Evolutionary conservation across 257 asterid genomes (phyloP), one percentile per base, ranked within the genome.

Genomic region (Solanum pinnatisectum): DNA sequence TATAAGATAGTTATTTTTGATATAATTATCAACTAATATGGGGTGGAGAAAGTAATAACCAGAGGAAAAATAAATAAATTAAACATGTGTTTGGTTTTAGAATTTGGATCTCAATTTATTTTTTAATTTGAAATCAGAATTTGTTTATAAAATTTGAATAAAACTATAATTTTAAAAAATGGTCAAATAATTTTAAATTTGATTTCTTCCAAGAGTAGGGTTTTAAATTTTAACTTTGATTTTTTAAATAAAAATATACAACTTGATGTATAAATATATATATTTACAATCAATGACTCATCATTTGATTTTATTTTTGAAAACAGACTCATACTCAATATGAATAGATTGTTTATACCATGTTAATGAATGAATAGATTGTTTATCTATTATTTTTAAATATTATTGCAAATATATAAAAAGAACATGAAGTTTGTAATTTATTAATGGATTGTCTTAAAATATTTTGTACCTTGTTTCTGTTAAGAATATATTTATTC

Each of bases 171-270:
- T 60, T 49, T 2, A 23, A 49, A 16, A 49, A 49, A 49, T 16
- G 3, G 60, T 49, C 9, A 15, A 16, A 16, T 5, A 49, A 16
- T 16, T 49, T 49, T 49, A 49, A 5, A 15, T 52, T 16, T 52
- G 60, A 60, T 22, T 60, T 60, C 6, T 60, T 22, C 14, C 0
- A 60, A 11, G 13, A 65, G 72, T 10, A n/a, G 8, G 1, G 13
- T n/a, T n/a, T 65, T n/a, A 65, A n/a, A n/a, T n/a, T 65, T 27
- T 4, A 1, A 4, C 3, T n/a, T n/a, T 0, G 5, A n/a, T 5
- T 5, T 65, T 65, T n/a, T 1, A 2, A 49, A 49, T 4, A 4
- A 23, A 60, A 3, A n/a, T 63, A n/a, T 4, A 23, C 0, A 65
- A n/a, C 8, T n/a, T n/a, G 1, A 5, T 10, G 2, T 11, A 65